phyloP scores from a whole-genome alignment of 163 green algal genomes.

The Coccomyxa subellipsoidea region DNA sequence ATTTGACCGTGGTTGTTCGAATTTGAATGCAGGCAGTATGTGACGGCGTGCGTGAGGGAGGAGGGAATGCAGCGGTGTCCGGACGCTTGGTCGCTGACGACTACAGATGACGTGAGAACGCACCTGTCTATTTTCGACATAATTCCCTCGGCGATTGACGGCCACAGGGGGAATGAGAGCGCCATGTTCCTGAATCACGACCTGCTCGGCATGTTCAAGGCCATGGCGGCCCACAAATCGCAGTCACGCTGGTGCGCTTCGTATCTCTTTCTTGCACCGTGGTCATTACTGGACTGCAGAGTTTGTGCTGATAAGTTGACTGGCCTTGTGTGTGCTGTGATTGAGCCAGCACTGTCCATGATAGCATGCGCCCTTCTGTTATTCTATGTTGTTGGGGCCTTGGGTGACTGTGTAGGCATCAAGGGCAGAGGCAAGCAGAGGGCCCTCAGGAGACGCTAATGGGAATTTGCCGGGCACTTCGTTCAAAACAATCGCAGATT shows the following conservation, averaged over 20 bases:
- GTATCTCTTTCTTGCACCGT: background rate
- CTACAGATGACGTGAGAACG: background rate
- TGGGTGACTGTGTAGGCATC: too few relatives aligned
- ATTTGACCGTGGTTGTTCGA: background rate
- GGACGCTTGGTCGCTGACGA: background rate
- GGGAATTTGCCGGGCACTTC: too few relatives aligned
- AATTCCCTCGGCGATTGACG: background rate
- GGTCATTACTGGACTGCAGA: background rate
- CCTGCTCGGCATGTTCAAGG: constrained; percentile 24
- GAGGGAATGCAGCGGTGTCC: background rate
- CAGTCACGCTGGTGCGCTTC: constrained; percentile 66
- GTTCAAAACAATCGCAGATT: too few relatives aligned
- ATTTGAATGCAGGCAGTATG: background rate
- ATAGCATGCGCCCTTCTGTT: too few relatives aligned
- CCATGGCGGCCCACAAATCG: constrained; percentile 58
- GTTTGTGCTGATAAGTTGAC: too few relatives aligned
- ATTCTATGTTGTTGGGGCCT: too few relatives aligned
- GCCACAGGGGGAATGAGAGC: background rate
- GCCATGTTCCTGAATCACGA: constrained; percentile 6
- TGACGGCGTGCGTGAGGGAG: background rate
- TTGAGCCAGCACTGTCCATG: too few relatives aligned
- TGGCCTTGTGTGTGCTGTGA: too few relatives aligned
- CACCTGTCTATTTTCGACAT: constrained; percentile 9
- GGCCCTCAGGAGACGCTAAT: too few relatives aligned
- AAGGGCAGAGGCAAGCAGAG: too few relatives aligned